Percentiles rank a stretch among this genome's conserved stretches.
phyloP scores from a whole-genome alignment of 202 grass and related monocot genomes.

The Panicum hallii region DNA sequence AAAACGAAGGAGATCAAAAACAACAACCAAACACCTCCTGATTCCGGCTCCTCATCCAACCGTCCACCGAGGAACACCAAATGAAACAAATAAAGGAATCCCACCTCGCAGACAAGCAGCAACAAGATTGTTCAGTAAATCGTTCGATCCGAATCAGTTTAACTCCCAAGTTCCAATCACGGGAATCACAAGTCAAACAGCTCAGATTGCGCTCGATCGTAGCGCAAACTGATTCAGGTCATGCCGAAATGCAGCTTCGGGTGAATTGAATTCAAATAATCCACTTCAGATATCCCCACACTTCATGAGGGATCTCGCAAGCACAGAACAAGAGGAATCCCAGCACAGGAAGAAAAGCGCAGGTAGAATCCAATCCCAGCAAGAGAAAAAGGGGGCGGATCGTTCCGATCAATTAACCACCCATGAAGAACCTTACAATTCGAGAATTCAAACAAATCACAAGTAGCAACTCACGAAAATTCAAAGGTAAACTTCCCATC shows the following conservation, averaged over 20 bases:
- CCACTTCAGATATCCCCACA: conserved; percentile 10
- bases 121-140: background rate
- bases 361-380: conserved; percentile 24
- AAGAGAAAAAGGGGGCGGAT: conserved; percentile 10
- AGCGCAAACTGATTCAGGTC: conserved; percentile 13
- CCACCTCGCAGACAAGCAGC: background rate
- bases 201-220: conserved; percentile 32
- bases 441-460: conserved; percentile 40
- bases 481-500: background rate
- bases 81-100: background rate
- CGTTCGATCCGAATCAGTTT: conserved; percentile 18
- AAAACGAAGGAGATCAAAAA: conserved; percentile 38
- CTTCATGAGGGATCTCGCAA: conserved; percentile 1
- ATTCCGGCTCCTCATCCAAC: conserved; percentile 16
- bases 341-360: conserved; percentile 3
- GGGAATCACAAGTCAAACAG: conserved; percentile 26
- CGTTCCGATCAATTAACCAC: conserved; percentile 41
- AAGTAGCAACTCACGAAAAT: background rate
- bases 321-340: conserved; percentile 30
- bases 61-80: background rate
- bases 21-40: background rate
- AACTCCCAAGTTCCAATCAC: conserved; percentile 17
- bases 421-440: background rate
- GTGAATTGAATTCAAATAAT: background rate
- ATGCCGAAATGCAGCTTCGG: conserved; percentile 29